phyloP scores from a whole-genome alignment of 495 filamentous ascomycete genomes.

The Trichoderma virens region DNA sequence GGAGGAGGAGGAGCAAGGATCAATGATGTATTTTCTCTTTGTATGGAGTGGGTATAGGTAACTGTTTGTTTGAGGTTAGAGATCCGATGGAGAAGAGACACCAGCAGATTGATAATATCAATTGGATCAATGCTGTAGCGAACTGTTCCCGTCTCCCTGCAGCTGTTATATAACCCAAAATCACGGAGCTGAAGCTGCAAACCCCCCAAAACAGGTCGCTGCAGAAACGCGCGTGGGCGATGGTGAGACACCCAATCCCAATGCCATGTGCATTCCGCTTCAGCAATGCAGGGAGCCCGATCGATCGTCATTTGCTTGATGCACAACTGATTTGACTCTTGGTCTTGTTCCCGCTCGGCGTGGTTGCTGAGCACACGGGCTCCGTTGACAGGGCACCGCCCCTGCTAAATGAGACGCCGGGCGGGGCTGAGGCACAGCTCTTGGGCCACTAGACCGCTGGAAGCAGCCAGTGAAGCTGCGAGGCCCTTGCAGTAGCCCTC shows the following conservation, averaged over 20 bases:
- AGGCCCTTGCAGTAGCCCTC: slow-evolving; percentile 6
- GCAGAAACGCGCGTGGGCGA: too few species aligned
- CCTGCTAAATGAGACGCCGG: neutral
- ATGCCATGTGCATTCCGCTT: slow-evolving; percentile 6
- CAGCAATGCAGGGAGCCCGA: slow-evolving; percentile 5
- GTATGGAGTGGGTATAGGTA: too few species aligned
- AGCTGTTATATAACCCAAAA: too few species aligned
- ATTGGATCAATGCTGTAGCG: too few species aligned
- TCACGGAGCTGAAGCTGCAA: neutral
- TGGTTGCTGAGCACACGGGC: neutral
- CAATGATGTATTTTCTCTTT: too few species aligned
- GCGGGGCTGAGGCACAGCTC: neutral
- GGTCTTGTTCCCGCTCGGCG: too few species aligned
- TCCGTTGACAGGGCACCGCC: slow-evolving; percentile 6
- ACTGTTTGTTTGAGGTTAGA: too few species aligned
- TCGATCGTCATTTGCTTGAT: slow-evolving; percentile 2
- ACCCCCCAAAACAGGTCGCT: neutral
- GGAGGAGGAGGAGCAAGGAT: neutral
- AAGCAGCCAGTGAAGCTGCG: neutral
- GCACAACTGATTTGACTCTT: neutral
- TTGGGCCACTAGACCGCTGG: neutral
- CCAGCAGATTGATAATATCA: too few species aligned
- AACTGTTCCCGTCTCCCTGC: too few species aligned
- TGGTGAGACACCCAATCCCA: neutral
- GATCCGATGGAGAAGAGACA: too few species aligned